Percentiles rank a stretch among this genome's conserved stretches.
These are phyloP conservation scores for Neonectria faginata DNA, from an alignment of 2,329 filamentous ascomycete genomes.

Conservation along the genomic window DNA sequence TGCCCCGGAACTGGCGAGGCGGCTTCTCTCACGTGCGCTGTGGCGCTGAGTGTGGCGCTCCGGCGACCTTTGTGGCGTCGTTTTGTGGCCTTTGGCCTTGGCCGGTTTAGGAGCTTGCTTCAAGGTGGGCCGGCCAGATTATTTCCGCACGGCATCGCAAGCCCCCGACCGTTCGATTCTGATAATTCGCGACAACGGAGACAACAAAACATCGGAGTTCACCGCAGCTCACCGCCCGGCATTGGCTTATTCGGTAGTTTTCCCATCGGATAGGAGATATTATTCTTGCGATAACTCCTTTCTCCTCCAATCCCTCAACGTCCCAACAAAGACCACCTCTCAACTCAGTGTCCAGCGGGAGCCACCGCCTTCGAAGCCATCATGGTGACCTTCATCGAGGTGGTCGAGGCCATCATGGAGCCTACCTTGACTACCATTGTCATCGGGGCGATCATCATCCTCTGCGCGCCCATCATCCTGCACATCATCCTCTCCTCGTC, in stretches of 20 bases:
- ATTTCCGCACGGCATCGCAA: constrained; percentile 24
- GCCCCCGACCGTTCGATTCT: constrained; percentile 24
- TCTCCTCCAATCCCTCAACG: background rate
- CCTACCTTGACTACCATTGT: constrained; percentile 73
- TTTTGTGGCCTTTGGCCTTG: background rate
- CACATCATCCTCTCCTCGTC: constrained; percentile 80
- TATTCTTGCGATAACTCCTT: background rate
- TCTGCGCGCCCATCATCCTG: constrained; percentile 80
- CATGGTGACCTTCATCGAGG: constrained; percentile 55
- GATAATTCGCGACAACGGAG: constrained; percentile 5
- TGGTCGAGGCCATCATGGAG: constrained; percentile 66
- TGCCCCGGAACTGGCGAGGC: background rate
- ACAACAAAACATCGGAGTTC: background rate
- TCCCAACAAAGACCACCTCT: background rate
- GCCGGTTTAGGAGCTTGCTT: constrained; percentile 15
- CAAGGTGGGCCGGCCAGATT: constrained; percentile 28
- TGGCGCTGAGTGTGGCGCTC: constrained; percentile 8
- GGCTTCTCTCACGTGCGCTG: constrained; percentile 13
- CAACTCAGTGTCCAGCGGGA: constrained; percentile 31
- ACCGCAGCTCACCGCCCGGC: constrained; percentile 9
- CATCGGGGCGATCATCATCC: constrained; percentile 75
- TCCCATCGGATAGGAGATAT: background rate
- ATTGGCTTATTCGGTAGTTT: background rate
- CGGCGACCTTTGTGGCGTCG: constrained; percentile 8
- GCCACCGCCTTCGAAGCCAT: constrained; percentile 32